These are phyloP conservation scores for Pouteria glomerata DNA, from an alignment of 148 eudicot genomes.

Conservation along the genomic window DNA sequence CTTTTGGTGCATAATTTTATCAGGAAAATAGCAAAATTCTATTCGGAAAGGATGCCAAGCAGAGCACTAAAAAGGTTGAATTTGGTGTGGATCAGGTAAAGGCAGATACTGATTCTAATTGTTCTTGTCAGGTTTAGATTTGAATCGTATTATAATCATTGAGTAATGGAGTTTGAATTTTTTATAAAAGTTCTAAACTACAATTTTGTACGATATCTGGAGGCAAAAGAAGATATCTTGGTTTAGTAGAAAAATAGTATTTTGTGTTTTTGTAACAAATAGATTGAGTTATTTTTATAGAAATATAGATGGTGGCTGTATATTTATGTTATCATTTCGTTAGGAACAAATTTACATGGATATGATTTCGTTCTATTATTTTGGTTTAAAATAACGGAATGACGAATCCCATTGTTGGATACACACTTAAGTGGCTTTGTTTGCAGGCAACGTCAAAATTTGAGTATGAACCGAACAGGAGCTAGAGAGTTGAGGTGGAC, in stretches of 20 bases:
- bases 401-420: neutral
- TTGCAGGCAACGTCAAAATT: slow-evolving; percentile 12
- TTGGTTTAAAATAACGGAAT: neutral
- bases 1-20: neutral
- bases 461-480: neutral
- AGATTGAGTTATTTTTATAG: neutral
- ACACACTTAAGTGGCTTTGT: neutral
- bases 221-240: neutral
- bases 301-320: neutral
- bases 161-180: neutral
- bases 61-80: neutral
- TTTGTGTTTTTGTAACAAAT: no score
- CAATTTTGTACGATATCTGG: neutral
- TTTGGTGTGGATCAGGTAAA: neutral
- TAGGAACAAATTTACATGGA: neutral
- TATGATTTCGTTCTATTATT: neutral
- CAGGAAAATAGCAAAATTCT: slow-evolving; percentile 1
- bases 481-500: neutral
- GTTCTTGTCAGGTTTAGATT: neutral
- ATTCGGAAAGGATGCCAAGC: slow-evolving; percentile 2
- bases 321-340: neutral
- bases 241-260: neutral
- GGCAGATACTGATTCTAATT: neutral
- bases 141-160: no score
- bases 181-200: neutral